These are phyloP conservation scores for Xylaria longipes DNA, from an alignment of 495 filamentous ascomycete species.

Conservation along the genomic window DNA sequence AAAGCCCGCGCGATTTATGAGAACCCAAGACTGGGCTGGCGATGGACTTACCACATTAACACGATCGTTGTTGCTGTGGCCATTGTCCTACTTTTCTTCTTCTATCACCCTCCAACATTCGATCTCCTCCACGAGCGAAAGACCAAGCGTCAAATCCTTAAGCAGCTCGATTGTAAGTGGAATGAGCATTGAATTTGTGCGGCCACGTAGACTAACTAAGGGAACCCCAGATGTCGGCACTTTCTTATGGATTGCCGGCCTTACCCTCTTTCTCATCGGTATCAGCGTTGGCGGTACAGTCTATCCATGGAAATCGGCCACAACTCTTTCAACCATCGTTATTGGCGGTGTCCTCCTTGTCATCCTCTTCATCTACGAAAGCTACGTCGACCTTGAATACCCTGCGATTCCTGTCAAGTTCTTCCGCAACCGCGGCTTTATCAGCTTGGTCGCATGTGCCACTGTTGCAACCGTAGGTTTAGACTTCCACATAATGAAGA, in stretches of 20 bases:
- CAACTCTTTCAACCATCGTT: conserved; percentile 53
- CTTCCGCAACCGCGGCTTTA: conserved; percentile 52
- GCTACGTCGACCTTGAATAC: conserved; percentile 44
- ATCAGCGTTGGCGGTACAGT: conserved; percentile 57
- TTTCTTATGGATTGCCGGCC: conserved; percentile 48
- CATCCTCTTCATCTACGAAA: conserved; percentile 51
- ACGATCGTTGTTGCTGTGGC: conserved; percentile 49
- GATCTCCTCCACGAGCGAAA: conserved; percentile 41
- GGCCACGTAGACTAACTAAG: conserved; percentile 3
- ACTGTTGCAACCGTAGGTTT: conserved; percentile 38
- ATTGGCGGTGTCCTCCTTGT: conserved; percentile 51
- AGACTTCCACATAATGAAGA: background rate
- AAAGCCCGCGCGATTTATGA: conserved; percentile 44
- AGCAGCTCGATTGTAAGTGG: conserved; percentile 50
- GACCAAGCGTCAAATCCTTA: conserved; percentile 40
- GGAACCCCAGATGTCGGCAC: conserved; percentile 36
- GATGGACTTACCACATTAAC: conserved; percentile 54
- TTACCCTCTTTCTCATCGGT: conserved; percentile 55
- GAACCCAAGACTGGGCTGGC: conserved; percentile 48
- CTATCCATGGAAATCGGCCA: conserved; percentile 57
- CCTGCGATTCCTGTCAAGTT: conserved; percentile 51
- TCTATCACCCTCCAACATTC: conserved; percentile 49
- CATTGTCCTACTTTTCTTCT: conserved; percentile 46
- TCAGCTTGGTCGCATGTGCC: conserved; percentile 48
- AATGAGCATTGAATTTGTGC: background rate